Base-by-base conservation (phyloP, 2,329 filamentous ascomycete genomes). In the Trichophyton rubrum region DNA sequence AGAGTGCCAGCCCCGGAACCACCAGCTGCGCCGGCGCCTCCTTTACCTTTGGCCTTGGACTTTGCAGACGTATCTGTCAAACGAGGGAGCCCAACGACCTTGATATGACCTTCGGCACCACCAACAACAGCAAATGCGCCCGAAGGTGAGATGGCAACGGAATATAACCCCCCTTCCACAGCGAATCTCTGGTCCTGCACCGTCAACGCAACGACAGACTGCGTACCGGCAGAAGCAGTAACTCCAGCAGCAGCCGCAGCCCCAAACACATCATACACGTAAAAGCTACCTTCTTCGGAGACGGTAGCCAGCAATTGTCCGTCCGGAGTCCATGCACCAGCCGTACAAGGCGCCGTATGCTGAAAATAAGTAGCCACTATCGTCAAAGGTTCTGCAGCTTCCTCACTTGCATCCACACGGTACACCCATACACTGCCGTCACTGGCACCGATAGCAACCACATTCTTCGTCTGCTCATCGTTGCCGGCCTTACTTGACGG, bases 361-460 rank as follows among this genome's bases (percentile, higher is more conserved):
- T 95, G 80, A 79, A 96, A 96, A 77, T 93, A 96, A 27, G 87
- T 87, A 77, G 96, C 89, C 3, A 95, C 81, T 69, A 97, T 93
- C 67, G 86, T 85, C 59, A 97, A 79, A 6, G 88, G 80, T 35
- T 76, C 77, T 13, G 78, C 74, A 40, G 78, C 74, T 38, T 89
- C 85, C 59, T 79, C 78, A 33, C 82, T 77, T 20, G 17, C 56
- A 72, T 91, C 86, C 68, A 97, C 81, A n/a, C 85, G 86, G 77
- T 96, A 96, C 8, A 99, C 87, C 93, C 93, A 99, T 47, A 96
- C 90, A 58, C 86, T 91, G 60, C 93, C 93, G 71, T 99, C 91
- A 40, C 82, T 88, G 38, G 90, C 90, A 61, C 93, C 93, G 6
- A 99, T 77, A 0, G 93, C 93, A 64, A 99, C 71, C 7, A 89